Base-by-base conservation (phyloP, 2,329 filamentous ascomycete species). In the Pseudogymnoascus sp. region DNA sequence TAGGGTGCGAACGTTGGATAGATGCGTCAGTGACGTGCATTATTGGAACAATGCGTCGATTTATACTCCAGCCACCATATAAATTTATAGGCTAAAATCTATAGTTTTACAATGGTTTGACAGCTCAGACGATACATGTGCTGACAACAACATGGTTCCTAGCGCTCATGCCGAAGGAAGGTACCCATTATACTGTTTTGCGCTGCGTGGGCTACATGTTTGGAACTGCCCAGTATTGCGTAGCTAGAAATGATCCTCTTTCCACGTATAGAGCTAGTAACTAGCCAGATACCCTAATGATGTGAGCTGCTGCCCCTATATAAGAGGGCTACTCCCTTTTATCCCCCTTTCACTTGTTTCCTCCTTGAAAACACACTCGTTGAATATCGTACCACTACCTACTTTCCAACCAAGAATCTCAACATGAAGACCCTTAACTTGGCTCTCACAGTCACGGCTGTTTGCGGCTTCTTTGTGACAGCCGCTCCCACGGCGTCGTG, bases 381-480 rank as follows among this genome's bases (percentile, higher is more conserved):
- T 55, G 29, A n/a, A 35, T 55, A 55, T 55, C 29, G n/a, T 33
- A 29, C 10, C 13, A 51, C 44, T 51, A 51, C 44, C 33, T 27
- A 27, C 29, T 33, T 17, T n/a, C 48, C 4, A 55, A 7, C 29
- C n/a, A 55, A 55, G n/a, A 33, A 33, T 33, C 35, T 10, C 29
- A 55, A 55, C n/a, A 55, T 55, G 48, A 55, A 55, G 48, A 33
- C 29, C 48, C n/a, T 55, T 13, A 55, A 35, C 29, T 55, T 55
- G 29, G 48, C 48, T 33, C 29, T 55, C 48, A 12, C 48, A 12
- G 48, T 55, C 17, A 55, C 48, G 9, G 48, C 48, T 33, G 48
- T 33, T 9, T 55, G 48, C 25, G 48, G 48, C 8, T 15, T 55
- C 29, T 15, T 55, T 15, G 48, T 55, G 29, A 17, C 48, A 5